phyloP scores from a whole-genome alignment of 2,329 filamentous ascomycete genomes.

The Sclerotiophoma versabilis region DNA sequence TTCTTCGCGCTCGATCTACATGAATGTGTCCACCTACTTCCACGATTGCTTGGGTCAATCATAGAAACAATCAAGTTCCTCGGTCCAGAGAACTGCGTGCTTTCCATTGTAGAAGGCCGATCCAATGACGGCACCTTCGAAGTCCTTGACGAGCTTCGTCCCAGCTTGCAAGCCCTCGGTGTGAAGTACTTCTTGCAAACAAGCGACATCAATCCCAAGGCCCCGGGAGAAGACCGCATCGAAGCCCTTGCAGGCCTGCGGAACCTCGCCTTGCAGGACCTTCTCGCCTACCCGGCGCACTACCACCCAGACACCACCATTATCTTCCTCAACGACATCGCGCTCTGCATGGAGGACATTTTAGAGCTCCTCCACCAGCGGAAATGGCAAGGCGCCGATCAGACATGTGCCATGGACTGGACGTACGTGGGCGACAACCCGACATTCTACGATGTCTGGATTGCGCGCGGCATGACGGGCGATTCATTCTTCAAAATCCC shows the following conservation, averaged over 20 bases:
- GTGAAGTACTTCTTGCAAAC: constrained; percentile 53
- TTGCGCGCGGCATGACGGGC: constrained; percentile 60
- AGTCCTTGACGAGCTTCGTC: constrained; percentile 54
- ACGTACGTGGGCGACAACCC: constrained; percentile 53
- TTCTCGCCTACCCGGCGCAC: constrained; percentile 70
- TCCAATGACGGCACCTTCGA: constrained; percentile 63
- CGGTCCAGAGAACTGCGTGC: constrained; percentile 58
- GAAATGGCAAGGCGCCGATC: constrained; percentile 56
- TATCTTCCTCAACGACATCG: constrained; percentile 87
- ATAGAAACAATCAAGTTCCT: constrained; percentile 60
- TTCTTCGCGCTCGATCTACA: constrained; percentile 64
- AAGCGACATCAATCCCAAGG: constrained; percentile 54
- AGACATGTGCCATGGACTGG: constrained; percentile 69
- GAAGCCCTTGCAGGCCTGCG: constrained; percentile 58
- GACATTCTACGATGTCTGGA: constrained; percentile 66
- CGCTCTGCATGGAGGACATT: constrained; percentile 58
- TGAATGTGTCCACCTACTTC: constrained; percentile 55
- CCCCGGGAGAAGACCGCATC: constrained; percentile 52
- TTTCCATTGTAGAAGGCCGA: constrained; percentile 65
- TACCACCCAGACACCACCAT: constrained; percentile 95
- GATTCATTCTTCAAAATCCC: constrained; percentile 65
- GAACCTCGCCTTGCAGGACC: constrained; percentile 60
- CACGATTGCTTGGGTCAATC: constrained; percentile 61
- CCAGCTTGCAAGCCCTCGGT: constrained; percentile 48
- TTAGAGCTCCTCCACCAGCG: constrained; percentile 64